phyloP scores from a whole-genome alignment of 2,329 filamentous ascomycete genomes.

The Fusarium coicis region DNA sequence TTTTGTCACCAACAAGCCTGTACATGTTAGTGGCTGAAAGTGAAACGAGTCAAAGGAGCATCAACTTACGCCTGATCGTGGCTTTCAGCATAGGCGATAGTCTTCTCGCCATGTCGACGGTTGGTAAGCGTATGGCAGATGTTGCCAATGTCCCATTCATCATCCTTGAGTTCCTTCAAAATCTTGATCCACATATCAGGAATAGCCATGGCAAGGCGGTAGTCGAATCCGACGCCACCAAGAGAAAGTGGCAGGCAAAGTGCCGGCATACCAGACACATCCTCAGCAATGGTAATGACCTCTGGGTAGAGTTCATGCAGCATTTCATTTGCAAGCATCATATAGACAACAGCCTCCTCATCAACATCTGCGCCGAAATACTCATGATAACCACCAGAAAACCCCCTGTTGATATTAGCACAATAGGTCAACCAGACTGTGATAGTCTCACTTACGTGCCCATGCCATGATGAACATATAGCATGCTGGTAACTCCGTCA shows the following conservation, averaged over 20 bases:
- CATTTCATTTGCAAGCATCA: conserved; percentile 97
- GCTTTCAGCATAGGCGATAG: conserved; percentile 96
- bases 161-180: conserved; percentile 90
- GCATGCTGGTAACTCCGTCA: conserved; percentile 98
- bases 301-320: conserved; percentile 90
- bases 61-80: conserved; percentile 92
- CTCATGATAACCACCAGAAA: conserved; percentile 97
- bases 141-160: conserved; percentile 89
- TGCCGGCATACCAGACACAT: conserved; percentile 99
- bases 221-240: conserved; percentile 96
- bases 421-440: not conserved
- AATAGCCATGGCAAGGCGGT: conserved; percentile 95
- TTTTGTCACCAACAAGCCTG: conserved; percentile 95
- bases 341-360: conserved; percentile 91
- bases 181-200: conserved; percentile 99
- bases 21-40: conserved; percentile 36
- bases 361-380: conserved; percentile 93
- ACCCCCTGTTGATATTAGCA: conserved; percentile 69
- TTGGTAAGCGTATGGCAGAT: conserved; percentile 92
- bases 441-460: conserved; percentile 76
- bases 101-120: conserved; percentile 94
- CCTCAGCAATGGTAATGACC: conserved; percentile 91
- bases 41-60: conserved; percentile 12
- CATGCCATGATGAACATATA: conserved; percentile 95
- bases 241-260: conserved; percentile 86